phyloP scores from a whole-genome alignment of 805 yeast genomes.

The Aciculoconidium aculeatum region DNA sequence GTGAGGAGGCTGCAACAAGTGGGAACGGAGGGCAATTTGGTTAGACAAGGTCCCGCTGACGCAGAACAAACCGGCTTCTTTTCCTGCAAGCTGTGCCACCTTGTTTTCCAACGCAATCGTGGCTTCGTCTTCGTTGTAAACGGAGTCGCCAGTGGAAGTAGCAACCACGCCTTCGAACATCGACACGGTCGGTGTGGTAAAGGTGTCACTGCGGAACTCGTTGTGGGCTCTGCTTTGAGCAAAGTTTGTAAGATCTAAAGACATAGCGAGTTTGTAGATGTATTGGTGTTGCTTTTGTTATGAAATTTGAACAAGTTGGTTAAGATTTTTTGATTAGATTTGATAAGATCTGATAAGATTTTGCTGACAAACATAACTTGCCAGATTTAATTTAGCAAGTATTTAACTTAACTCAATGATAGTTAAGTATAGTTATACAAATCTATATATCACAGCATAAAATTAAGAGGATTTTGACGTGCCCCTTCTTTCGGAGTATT shows the following conservation, averaged over 20 bases:
- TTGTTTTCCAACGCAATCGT: conserved; percentile 30
- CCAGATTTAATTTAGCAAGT: no score
- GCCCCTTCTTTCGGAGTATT: no score
- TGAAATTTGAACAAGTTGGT: not conserved
- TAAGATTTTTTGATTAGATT: no score
- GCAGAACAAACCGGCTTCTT: conserved; percentile 35
- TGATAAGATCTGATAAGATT: no score
- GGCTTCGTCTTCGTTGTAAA: conserved; percentile 34
- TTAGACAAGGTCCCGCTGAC: conserved; percentile 39
- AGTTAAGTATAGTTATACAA: no score
- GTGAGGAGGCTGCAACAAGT: conserved; percentile 38
- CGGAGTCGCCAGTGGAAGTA: conserved; percentile 38
- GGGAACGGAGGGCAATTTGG: conserved; percentile 34
- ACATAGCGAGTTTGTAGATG: not conserved
- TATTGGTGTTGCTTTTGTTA: not conserved
- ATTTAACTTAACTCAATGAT: no score
- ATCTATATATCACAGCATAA: no score
- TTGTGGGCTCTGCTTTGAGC: conserved; percentile 23
- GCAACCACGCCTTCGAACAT: conserved; percentile 37
- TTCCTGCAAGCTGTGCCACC: conserved; percentile 32
- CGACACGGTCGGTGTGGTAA: conserved; percentile 69
- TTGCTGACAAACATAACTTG: no score
- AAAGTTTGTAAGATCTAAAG: conserved; percentile 3
- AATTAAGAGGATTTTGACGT: no score
- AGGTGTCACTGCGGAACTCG: conserved; percentile 65